Percentiles rank a stretch among this genome's conserved stretches.
Conservation (phyloP, 805 yeast genomes). For the Pichia sporocuriosa region DNA sequence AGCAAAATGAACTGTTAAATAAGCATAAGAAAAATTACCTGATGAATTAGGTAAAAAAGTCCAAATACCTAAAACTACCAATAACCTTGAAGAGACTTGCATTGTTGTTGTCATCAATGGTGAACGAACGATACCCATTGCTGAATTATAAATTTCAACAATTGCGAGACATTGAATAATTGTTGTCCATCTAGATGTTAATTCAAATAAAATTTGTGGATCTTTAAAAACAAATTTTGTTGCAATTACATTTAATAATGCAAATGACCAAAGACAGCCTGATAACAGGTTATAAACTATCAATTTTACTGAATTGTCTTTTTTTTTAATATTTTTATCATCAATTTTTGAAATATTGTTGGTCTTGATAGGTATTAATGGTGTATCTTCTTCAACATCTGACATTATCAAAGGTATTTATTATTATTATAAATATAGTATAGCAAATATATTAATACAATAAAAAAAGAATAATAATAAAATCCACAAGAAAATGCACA, state of each 20-base stretch:
- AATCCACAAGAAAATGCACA: no score
- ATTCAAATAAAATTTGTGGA: constrained; percentile 38
- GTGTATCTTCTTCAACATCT: no score
- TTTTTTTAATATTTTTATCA: neutral
- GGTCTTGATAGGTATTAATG: neutral
- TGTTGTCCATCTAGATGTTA: constrained; percentile 53
- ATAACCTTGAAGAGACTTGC: constrained; percentile 80
- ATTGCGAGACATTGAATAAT: constrained; percentile 73
- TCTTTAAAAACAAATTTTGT: constrained; percentile 35
- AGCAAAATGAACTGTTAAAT: constrained; percentile 62
- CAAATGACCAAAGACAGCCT: constrained; percentile 30
- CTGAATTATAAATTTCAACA: constrained; percentile 73
- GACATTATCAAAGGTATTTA: no score
- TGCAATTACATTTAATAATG: constrained; percentile 23
- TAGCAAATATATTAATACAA: no score
- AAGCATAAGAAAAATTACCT: constrained; percentile 52
- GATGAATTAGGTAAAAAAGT: constrained; percentile 66
- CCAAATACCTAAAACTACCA: constrained; percentile 79
- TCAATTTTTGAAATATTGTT: neutral
- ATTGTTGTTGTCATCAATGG: constrained; percentile 78
- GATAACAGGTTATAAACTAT: constrained; percentile 29
- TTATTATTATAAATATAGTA: no score
- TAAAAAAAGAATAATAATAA: no score
- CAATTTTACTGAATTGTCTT: constrained; percentile 23
- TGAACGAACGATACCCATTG: constrained; percentile 74